These are phyloP conservation scores for Tylopilus cervinicoccineus DNA, from an alignment of 768 basidiomycete species.

Conservation along the genomic window DNA sequence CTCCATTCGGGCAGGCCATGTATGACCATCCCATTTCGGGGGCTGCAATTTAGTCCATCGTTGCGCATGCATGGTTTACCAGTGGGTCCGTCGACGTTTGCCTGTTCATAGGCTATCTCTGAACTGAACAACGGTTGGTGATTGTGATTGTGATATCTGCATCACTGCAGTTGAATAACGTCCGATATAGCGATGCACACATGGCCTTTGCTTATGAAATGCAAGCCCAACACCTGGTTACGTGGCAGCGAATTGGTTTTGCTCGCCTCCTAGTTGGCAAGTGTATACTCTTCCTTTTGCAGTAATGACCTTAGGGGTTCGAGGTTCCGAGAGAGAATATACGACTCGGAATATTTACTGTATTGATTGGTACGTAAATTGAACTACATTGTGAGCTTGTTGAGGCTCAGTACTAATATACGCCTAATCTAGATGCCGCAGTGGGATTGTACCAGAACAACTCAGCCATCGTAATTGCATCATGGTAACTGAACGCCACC, in stretches of 20 bases:
- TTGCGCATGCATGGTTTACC: neutral
- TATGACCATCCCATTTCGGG: neutral
- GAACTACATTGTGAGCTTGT: neutral
- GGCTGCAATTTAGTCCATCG: neutral
- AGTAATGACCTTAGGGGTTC: too few species aligned
- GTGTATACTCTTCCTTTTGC: too few species aligned
- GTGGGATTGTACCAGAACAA: neutral
- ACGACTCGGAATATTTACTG: too few species aligned
- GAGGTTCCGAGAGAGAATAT: neutral
- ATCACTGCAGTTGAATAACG: too few species aligned
- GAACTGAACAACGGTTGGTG: too few species aligned
- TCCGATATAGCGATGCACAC: too few species aligned
- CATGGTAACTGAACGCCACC: neutral
- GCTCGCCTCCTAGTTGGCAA: too few species aligned
- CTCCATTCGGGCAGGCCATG: too few species aligned
- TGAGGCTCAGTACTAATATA: neutral
- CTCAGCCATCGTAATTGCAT: neutral
- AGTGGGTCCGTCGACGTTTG: neutral
- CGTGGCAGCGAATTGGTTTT: too few species aligned
- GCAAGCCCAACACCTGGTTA: too few species aligned
- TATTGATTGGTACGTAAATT: neutral
- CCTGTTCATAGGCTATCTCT: neutral
- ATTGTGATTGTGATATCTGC: too few species aligned
- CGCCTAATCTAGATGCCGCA: neutral
- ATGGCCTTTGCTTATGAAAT: too few species aligned